These are phyloP conservation scores for Oryza coarctata DNA, from an alignment of 176 grass and related monocot species.

Conservation along the genomic window DNA sequence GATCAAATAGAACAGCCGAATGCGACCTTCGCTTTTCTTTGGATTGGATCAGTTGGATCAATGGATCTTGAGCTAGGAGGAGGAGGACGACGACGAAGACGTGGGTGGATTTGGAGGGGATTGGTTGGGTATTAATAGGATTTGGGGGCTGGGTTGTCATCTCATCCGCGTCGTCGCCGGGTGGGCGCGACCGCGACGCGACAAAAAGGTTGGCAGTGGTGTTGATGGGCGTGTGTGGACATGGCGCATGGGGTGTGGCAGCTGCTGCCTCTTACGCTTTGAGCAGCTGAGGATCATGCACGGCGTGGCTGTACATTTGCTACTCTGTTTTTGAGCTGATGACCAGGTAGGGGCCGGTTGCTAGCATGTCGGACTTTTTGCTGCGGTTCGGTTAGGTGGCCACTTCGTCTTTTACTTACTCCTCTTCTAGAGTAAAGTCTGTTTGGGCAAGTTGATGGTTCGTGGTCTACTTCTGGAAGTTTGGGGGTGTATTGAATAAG, in stretches of 20 bases:
- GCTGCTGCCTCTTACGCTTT: not conserved
- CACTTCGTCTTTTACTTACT: not conserved
- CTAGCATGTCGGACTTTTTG: not conserved
- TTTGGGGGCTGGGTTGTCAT: not conserved
- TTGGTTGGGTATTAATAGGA: conserved; percentile 44
- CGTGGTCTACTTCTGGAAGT: not conserved
- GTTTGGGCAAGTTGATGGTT: not conserved
- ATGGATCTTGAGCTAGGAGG: not conserved
- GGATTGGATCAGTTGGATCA: conserved; percentile 6
- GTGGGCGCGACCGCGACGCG: not conserved
- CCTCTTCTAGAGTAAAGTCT: not conserved
- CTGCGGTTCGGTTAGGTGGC: not conserved
- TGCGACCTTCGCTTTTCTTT: conserved; percentile 30
- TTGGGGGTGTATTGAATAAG: not conserved
- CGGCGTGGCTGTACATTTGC: no score
- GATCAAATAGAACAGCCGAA: not conserved
- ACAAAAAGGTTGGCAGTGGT: not conserved
- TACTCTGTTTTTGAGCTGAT: not conserved
- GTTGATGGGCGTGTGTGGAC: not conserved
- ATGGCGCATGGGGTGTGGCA: not conserved
- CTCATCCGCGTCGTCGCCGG: not conserved
- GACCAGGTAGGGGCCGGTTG: not conserved
- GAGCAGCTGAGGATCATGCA: no score
- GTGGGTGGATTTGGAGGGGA: conserved; percentile 16
- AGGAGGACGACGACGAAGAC: not conserved